These are phyloP conservation scores for Suillus decipiens DNA, from an alignment of 768 basidiomycete species.

Conservation along the genomic window DNA sequence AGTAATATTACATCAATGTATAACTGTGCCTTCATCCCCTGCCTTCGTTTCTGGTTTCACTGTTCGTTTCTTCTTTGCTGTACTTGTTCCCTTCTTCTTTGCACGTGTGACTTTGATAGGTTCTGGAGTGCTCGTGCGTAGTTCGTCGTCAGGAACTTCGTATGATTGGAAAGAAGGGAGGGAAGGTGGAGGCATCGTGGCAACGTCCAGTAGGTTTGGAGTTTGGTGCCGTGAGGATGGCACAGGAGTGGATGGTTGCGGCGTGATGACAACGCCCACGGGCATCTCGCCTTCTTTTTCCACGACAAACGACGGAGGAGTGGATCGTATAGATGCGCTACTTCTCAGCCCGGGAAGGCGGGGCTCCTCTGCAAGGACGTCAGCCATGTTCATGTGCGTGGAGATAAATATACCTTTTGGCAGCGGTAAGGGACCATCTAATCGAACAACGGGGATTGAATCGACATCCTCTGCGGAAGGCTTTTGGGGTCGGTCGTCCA, in stretches of 20 bases:
- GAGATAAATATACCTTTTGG: constrained; percentile 29
- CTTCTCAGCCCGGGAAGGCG: constrained; percentile 49
- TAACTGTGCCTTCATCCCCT: not conserved
- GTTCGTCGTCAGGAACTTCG: constrained; percentile 47
- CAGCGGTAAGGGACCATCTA: constrained; percentile 65
- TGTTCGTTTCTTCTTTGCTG: constrained; percentile 71
- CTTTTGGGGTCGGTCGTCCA: constrained; percentile 55
- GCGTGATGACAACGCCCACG: constrained; percentile 41
- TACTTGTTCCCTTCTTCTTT: constrained; percentile 57
- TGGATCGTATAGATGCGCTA: constrained; percentile 36
- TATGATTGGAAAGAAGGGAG: constrained; percentile 51
- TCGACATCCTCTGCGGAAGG: constrained; percentile 66
- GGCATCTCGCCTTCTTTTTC: constrained; percentile 90
- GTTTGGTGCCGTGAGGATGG: constrained; percentile 29
- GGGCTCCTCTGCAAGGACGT: constrained; percentile 37
- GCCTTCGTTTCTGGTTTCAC: constrained; percentile 21
- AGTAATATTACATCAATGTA: not conserved
- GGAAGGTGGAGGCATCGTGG: constrained; percentile 38
- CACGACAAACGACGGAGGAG: constrained; percentile 55
- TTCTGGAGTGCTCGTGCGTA: constrained; percentile 59
- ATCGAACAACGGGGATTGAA: constrained; percentile 84
- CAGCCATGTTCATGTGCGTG: constrained; percentile 19
- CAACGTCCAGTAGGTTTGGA: constrained; percentile 30
- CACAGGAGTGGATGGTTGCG: constrained; percentile 28
- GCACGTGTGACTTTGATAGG: constrained; percentile 74